A percentile compares a stretch with the other conserved stretches of the same genome.
Conservation (phyloP, 164 flowering plant species). For the Hamamelis virginiana region DNA sequence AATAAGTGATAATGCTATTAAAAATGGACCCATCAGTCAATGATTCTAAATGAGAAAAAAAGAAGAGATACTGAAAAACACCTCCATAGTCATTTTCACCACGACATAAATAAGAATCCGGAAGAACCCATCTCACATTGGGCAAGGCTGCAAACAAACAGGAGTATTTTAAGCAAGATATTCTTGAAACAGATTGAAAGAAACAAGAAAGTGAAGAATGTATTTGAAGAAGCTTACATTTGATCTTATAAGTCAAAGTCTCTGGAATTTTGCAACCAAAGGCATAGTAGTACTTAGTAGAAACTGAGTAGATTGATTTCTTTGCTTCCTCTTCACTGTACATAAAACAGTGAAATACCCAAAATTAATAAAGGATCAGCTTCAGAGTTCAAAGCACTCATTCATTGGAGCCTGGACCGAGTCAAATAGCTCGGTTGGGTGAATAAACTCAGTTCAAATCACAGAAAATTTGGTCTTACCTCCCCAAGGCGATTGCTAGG, state of each 20-base stretch:
- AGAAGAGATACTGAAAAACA: background rate
- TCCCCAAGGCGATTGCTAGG: slow-evolving; percentile 30
- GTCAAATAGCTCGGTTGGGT: background rate
- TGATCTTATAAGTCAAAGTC: slow-evolving; percentile 22
- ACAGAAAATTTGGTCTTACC: slow-evolving; percentile 18
- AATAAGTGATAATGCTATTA: too few species aligned
- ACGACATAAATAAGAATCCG: slow-evolving; percentile 32
- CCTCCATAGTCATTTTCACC: slow-evolving; percentile 43
- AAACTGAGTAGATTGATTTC: slow-evolving; percentile 40
- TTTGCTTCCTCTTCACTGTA: slow-evolving; percentile 40
- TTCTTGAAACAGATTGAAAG: too few species aligned
- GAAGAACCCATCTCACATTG: slow-evolving; percentile 36
- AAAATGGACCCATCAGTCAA: background rate
- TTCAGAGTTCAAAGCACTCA: background rate
- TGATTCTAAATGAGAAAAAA: background rate
- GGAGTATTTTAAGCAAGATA: background rate
- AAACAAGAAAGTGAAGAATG: background rate
- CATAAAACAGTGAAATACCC: background rate
- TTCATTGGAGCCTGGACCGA: slow-evolving; percentile 7
- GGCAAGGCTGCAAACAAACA: slow-evolving; percentile 20
- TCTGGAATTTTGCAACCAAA: slow-evolving; percentile 27
- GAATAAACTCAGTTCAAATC: background rate
- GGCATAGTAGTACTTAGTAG: slow-evolving; percentile 37
- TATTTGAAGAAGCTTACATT: slow-evolving; percentile 18
- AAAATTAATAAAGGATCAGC: background rate